Evolutionary conservation across 2,329 filamentous ascomycete genomes (phyloP), one percentile per base, ranked within the genome.

Genomic region (Clarireedia paspali): DNA sequence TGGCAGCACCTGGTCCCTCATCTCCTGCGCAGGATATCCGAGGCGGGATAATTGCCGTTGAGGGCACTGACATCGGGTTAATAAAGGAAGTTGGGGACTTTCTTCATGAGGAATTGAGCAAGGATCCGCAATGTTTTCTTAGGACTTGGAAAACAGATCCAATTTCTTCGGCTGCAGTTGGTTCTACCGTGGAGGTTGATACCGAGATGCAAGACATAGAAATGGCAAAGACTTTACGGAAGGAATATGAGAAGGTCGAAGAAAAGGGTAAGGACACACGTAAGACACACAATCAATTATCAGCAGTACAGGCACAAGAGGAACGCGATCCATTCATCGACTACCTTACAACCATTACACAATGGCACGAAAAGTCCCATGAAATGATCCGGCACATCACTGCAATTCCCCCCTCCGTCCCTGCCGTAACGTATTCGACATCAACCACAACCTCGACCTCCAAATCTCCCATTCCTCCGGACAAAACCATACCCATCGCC

Each of bases 1-100:
- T 89, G 14, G 71, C 73, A 5, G 63, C 73, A 15, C 66, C 72
- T 1, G 65, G 68, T 5, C 68, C 70, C 45, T 53, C 64, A 38
- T 62, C 69, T 64, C 55, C 71, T 52, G 52, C 65, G 24, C 68
- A 71, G 57, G 71, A 75, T 62, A 74, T 75, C 6, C 81, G 91
- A n/a, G 91, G 92, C 0, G 82, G 88, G 0, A 80, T 96, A 39
- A 85, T 97, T 59, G 87, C 89, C 0, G 75, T 97, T 27, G 92
- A 97, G 70, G 91, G 91, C 0, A 78, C 86, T 17, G 80, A 85
- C 56, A 61, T 68, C 6, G 65, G 66, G n/a, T 63, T 80, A 23
- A 67, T 81, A 9, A 70, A 74, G 1, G 76, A 80, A 9, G 81
- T 88, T 4, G 84, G 89, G 3, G 73, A 77, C 3, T 78, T 81